A percentile compares a stretch with the other conserved stretches of the same genome.
phyloP scores from a whole-genome alignment of 257 asterid species.

The Avicennia marina region DNA sequence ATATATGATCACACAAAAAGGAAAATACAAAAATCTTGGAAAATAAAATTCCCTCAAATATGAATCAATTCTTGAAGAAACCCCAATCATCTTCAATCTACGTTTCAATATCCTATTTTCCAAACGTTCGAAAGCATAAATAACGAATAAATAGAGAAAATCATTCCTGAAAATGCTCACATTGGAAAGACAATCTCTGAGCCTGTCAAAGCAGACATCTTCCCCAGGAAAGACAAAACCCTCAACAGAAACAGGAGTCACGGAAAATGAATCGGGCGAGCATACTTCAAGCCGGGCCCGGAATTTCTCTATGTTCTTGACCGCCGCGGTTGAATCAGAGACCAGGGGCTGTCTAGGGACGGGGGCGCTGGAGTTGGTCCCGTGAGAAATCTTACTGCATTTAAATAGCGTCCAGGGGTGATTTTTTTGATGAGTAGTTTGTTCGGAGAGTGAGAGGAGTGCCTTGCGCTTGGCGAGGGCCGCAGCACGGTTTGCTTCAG shows the following conservation, averaged over 20 bases:
- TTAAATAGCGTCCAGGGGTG: slow-evolving; percentile 45
- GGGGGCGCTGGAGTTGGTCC: slow-evolving; percentile 9
- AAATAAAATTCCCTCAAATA: not conserved
- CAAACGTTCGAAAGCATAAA: not conserved
- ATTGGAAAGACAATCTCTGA: slow-evolving; percentile 47
- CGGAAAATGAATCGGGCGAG: slow-evolving; percentile 76
- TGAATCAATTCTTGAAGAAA: slow-evolving; percentile 8
- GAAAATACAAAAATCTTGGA: not conserved
- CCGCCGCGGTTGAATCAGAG: slow-evolving; percentile 11
- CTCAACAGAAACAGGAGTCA: slow-evolving; percentile 50
- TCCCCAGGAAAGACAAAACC: slow-evolving; percentile 69
- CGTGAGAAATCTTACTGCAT: slow-evolving; percentile 56
- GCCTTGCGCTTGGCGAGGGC: slow-evolving; percentile 93
- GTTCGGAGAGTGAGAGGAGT: slow-evolving; percentile 17
- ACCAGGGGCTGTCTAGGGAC: slow-evolving; percentile 19
- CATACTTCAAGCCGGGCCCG: slow-evolving; percentile 66
- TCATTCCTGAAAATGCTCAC: slow-evolving; percentile 27
- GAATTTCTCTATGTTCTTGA: slow-evolving; percentile 38
- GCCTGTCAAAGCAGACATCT: slow-evolving; percentile 45
- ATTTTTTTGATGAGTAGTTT: slow-evolving; percentile 3
- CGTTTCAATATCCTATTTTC: slow-evolving; percentile 1
- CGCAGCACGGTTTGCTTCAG: slow-evolving; percentile 74
- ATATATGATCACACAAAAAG: not conserved
- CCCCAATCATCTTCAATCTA: slow-evolving; percentile 4
- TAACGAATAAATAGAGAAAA: not conserved